Evolutionary conservation across 176 grass and related monocot genomes (phyloP).

Genomic region (Poa annua): DNA sequence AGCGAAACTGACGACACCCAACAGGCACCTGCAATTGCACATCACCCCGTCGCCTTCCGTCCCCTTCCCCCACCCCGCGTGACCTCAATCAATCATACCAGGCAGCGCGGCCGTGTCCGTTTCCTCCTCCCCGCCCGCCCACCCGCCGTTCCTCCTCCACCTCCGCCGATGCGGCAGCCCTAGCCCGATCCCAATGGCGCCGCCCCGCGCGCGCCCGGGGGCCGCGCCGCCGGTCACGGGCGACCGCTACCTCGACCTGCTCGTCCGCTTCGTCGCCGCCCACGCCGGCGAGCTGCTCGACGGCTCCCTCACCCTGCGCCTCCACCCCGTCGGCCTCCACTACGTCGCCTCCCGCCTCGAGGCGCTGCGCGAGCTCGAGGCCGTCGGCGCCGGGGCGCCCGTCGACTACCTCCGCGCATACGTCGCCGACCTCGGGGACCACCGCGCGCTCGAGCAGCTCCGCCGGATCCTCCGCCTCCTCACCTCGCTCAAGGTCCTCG

Average conservation of each 20-base stretch:
- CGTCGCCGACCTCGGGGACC: constrained; percentile 90
- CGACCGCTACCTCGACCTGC: constrained; percentile 85
- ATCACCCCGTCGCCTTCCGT: constrained; percentile 36
- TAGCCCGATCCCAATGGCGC: constrained; percentile 56
- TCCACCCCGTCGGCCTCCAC: constrained; percentile 91
- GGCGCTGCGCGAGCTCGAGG: constrained; percentile 87
- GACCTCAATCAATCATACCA: constrained; percentile 47
- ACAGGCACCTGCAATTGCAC: neutral
- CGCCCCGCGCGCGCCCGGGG: constrained; percentile 29
- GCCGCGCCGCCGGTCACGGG: constrained; percentile 62
- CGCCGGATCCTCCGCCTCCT: constrained; percentile 82
- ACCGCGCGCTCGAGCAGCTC: constrained; percentile 93
- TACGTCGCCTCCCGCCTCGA: constrained; percentile 94
- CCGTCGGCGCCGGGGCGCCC: constrained; percentile 80
- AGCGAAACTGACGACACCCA: constrained; percentile 23
- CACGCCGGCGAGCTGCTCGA: constrained; percentile 76
- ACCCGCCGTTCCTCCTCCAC: constrained; percentile 15
- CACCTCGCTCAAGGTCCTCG: constrained; percentile 80
- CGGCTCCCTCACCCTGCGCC: constrained; percentile 75
- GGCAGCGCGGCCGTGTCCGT: constrained; percentile 40
- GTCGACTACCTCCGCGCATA: constrained; percentile 98
- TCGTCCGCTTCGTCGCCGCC: constrained; percentile 70
- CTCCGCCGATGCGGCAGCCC: constrained; percentile 49
- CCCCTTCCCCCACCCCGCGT: constrained; percentile 35
- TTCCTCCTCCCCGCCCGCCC: constrained; percentile 37